Evolutionary conservation across 257 asterid genomes (phyloP).

Genomic region (Primulina huaijiensis): DNA sequence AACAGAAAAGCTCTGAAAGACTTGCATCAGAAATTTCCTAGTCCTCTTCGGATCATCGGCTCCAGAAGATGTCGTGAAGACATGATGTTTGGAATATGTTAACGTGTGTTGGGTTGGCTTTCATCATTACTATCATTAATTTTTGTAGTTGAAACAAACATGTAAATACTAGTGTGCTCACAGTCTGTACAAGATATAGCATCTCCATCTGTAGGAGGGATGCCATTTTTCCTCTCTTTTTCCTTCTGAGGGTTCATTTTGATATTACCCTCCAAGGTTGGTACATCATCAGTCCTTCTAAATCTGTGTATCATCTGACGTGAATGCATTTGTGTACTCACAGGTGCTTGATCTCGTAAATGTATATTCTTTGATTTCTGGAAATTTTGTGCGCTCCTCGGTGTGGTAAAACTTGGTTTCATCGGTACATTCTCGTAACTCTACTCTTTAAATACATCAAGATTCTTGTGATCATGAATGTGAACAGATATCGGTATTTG

Average conservation of each 20-base stretch:
- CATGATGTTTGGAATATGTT: neutral
- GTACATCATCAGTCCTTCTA: neutral
- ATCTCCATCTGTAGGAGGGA: neutral
- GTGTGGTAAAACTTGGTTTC: neutral
- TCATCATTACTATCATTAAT: conserved; percentile 10
- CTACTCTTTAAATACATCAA: neutral
- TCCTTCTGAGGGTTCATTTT: conserved; percentile 21
- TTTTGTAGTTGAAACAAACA: conserved; percentile 8
- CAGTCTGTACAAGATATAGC: conserved; percentile 3
- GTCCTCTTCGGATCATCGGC: neutral
- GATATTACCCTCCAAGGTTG: conserved; percentile 22
- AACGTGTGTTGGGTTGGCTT: conserved; percentile 8
- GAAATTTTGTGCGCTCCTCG: neutral
- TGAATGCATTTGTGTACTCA: neutral
- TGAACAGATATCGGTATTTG: too few relatives aligned
- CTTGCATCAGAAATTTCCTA: neutral
- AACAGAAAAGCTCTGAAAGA: conserved; percentile 10
- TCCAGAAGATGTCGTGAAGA: conserved; percentile 9
- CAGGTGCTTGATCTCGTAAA: neutral
- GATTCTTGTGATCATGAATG: neutral
- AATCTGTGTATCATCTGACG: neutral
- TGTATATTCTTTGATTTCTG: neutral
- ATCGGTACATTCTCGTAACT: too few relatives aligned
- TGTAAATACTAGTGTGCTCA: conserved; percentile 10
- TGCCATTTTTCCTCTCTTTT: conserved; percentile 2